Evolutionary conservation across 345 rosid genomes (phyloP), one percentile per base, ranked within the genome.

Genomic region (Mangifera indica): DNA sequence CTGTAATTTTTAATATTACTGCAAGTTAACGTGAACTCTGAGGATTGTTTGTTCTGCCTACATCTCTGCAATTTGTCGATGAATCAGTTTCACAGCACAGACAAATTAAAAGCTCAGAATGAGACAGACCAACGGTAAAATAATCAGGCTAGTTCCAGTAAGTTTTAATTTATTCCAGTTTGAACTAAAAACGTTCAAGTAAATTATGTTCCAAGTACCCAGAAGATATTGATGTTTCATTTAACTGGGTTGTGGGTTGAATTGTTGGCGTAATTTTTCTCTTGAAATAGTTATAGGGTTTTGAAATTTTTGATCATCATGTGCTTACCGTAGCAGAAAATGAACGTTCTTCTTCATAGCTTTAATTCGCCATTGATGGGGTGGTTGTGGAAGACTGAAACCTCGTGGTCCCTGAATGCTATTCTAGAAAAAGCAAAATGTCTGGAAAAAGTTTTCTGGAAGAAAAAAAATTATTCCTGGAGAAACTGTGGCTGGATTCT

Each of bases 101-200:
- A n/a, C n/a, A 63, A 65, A 55, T 42, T 32, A 21, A 24, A 20
- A 64, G 40, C 37, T 53, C 66, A 34, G 37, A 21, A 70, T 65
- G 74, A 74, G 83, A 74, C 83, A 80, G 60, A 25, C 62, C 82
- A 85, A 82, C 86, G 84, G 86, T 77, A 74, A 76, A 72, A 60
- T 68, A 22, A 14, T 15, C 15, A 15, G 18, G 18, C 18, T 49
- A 15, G 15, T 18, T 49, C 53, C 15, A 49, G 14, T 13, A 4
- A 49, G 20, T 18, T 15, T 49, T 6, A 37, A 37, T 37, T 37
- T 5, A 37, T 5, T 7, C 5, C 42, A 5, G 7, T 37, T 37
- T 37, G 42, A 37, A 37, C 42, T 37, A 37, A 37, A 37, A 37
- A 37, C 7, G 42, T 18, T 49, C 15, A 49, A 13, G 13, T 49